Evolutionary conservation across 2,329 filamentous ascomycete genomes (phyloP).

Genomic region (Xylariaceae sp.): DNA sequence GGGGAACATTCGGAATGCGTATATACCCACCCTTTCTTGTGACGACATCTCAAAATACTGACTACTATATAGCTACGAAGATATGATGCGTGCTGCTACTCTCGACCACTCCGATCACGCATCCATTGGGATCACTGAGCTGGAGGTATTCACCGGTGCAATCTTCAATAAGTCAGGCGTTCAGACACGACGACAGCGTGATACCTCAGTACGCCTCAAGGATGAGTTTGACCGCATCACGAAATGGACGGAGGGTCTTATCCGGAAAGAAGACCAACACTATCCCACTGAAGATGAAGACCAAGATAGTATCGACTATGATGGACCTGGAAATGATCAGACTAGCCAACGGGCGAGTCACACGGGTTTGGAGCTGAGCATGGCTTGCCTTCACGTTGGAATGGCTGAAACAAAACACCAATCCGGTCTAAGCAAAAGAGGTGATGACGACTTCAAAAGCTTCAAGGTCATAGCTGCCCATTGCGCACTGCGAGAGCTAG

Average conservation of each 20-base stretch:
- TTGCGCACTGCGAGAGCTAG: slow-evolving; percentile 28
- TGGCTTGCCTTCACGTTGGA: slow-evolving; percentile 28
- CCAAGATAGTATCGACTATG: slow-evolving; percentile 7
- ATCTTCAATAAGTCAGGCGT: slow-evolving; percentile 48
- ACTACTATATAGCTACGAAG: slow-evolving; percentile 41
- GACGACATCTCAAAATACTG: background rate
- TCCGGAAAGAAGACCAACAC: slow-evolving; percentile 26
- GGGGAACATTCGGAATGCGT: slow-evolving; percentile 44
- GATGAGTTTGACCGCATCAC: slow-evolving; percentile 48
- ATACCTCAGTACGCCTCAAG: slow-evolving; percentile 48
- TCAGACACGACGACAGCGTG: slow-evolving; percentile 49
- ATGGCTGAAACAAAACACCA: background rate
- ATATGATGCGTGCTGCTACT: slow-evolving; percentile 39
- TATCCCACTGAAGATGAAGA: slow-evolving; percentile 9
- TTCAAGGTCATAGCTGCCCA: slow-evolving; percentile 31
- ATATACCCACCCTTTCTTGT: slow-evolving; percentile 18
- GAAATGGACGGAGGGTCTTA: slow-evolving; percentile 37
- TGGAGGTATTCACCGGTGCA: slow-evolving; percentile 54
- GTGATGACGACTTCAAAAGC: slow-evolving; percentile 22
- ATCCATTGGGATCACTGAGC: slow-evolving; percentile 41
- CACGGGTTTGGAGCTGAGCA: slow-evolving; percentile 27
- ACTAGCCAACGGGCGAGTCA: background rate
- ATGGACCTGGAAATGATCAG: slow-evolving; percentile 1
- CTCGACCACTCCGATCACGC: slow-evolving; percentile 44
- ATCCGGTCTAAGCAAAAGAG: slow-evolving; percentile 7